Base-by-base conservation (phyloP, 441 rosid genomes). In the Biscutella laevigata region DNA sequence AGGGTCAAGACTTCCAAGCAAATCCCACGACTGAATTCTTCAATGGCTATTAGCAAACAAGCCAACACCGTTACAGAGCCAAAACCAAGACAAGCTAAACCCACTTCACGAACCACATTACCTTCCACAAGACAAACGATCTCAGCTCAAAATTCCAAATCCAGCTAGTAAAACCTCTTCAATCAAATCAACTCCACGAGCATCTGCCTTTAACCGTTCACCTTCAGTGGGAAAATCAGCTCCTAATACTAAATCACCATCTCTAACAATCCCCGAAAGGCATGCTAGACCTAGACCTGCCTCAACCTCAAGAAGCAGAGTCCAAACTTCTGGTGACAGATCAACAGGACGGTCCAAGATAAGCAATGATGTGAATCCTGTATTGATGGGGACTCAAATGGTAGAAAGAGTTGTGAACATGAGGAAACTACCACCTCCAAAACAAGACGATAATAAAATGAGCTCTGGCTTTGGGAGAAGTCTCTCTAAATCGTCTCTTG, bases 361-460 rank as follows among this genome's bases (percentile, higher is more conserved):
- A 35, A 64, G 42, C 27, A 49, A 60, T 61, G 90, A 89, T 27
- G 86, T 83, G 61, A 86, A 74, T 68, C 97, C 97, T 20, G 81
- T 76, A 14, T 60, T 73, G 29, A 74, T 84, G 41, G 97, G 97
- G 57, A 78, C 88, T 22, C 70, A 80, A 69, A 86, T 82, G 94
- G 95, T 86, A 34, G 94, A 86, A 76, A 79, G 97, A 74, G 82
- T 89, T 12, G 88, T 89, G 30, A 89, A 84, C 77, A 86, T 81
- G 89, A 83, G 97, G 68, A 88, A 80, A 62, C 63, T 85, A 33
- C 88, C 74, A 50, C 86, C 95, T 28, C 92, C 88, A 6, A 85
- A 69, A 73, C 77, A 66, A 26, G 88, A 74, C 22, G 68, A 71
- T 24, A 48, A 55, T 29, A 63, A n/a, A n/a, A n/a, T 17, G 44